Conservation (phyloP, 257 asterid species). For the Jacaranda mimosifolia region DNA sequence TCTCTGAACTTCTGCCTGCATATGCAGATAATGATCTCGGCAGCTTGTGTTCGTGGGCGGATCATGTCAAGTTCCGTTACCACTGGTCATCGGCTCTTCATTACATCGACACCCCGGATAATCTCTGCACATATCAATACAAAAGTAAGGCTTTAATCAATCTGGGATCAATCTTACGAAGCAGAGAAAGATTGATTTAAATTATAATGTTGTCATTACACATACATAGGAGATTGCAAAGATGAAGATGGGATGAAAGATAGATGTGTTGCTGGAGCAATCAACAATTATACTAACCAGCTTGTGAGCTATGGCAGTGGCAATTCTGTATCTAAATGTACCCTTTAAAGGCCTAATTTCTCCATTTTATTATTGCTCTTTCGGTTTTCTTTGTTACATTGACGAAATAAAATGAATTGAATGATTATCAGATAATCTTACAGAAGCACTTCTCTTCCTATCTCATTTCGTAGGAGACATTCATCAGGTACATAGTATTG, state of each 20-base stretch:
- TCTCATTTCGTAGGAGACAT: constrained; percentile 90
- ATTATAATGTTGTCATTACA: background rate
- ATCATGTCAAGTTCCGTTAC: constrained; percentile 66
- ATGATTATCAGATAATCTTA: constrained; percentile 70
- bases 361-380: background rate
- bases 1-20: constrained; percentile 66
- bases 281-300: constrained; percentile 88
- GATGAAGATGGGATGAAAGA: constrained; percentile 68
- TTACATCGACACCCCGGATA: constrained; percentile 78
- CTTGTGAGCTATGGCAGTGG: constrained; percentile 54
- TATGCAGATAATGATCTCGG: constrained; percentile 67
- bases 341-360: background rate
- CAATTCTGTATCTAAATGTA: constrained; percentile 60
- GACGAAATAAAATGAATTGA: background rate
- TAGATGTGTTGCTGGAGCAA: constrained; percentile 92
- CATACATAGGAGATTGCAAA: constrained; percentile 81
- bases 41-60: constrained; percentile 89
- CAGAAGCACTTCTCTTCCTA: constrained; percentile 83
- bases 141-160: constrained; percentile 53
- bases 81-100: constrained; percentile 90
- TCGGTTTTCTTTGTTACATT: background rate
- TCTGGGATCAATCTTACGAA: no score
- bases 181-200: background rate
- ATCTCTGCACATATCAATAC: constrained; percentile 76
- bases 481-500: constrained; percentile 65